phyloP scores from a whole-genome alignment of 208 protist species.

The Acanthamoeba lenticulata region DNA sequence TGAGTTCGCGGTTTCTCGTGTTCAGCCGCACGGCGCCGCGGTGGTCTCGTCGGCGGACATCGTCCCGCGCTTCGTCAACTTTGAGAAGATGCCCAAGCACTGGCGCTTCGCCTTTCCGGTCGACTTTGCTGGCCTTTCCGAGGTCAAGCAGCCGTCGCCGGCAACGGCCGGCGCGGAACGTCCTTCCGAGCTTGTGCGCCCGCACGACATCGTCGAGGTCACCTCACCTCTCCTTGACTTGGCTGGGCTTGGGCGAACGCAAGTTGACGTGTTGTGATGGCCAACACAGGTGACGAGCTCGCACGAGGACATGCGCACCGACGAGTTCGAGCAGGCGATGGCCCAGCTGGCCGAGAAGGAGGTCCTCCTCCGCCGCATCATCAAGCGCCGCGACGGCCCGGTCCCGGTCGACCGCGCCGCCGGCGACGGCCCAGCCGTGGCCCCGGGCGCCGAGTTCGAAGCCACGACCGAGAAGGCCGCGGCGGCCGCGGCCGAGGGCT shows the following conservation, averaged over 20 bases:
- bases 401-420: neutral
- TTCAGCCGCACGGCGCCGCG: constrained; percentile 72
- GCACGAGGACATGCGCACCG: constrained; percentile 41
- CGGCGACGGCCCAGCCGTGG: neutral
- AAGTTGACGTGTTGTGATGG: too few relatives aligned
- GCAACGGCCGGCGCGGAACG: neutral
- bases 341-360: neutral
- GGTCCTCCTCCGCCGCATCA: constrained; percentile 14
- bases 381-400: neutral
- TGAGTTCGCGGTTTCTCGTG: too few relatives aligned
- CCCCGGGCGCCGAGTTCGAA: too few relatives aligned
- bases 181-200: neutral
- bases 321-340: constrained; percentile 22
- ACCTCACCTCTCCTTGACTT: too few relatives aligned
- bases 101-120: constrained; percentile 67
- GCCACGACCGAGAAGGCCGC: too few relatives aligned
- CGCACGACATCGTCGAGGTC: constrained; percentile 73
- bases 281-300: constrained; percentile 51
- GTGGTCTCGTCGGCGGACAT: constrained; percentile 57
- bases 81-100: constrained; percentile 70
- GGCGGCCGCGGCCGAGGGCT: neutral
- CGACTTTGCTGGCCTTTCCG: neutral
- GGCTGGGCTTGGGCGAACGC: too few relatives aligned
- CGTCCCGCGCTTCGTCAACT: constrained; percentile 69
- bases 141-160: neutral